Evolutionary conservation across 345 rosid species (phyloP), one percentile per base, ranked within the genome.

Genomic region (Pugionium cornutum): DNA sequence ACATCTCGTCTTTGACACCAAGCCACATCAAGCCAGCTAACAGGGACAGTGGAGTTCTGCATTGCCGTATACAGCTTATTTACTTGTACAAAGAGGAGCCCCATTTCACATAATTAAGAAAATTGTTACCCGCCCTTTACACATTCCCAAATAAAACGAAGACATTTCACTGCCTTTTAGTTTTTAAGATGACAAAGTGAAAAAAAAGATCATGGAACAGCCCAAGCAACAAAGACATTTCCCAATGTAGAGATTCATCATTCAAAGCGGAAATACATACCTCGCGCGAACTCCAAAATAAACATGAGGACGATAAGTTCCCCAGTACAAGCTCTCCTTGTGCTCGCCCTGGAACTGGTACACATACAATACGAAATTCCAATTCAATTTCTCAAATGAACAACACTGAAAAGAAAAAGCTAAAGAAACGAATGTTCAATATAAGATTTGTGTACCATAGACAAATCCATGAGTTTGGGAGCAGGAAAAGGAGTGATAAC

Each of bases 1-100:
- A 88, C 80, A 77, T 84, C 7, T 86, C 89, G 28, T 90, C 97
- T 76, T 91, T 94, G 2, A 85, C 70, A 57, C 95, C 99, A 74
- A 90, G 72, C 99, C 99, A 94, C 97, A 94, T 94, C 80, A 94
- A 80, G 7, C 99, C 99, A 76, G 88, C 96, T 50, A 94, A 76
- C 53, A 94, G 76, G 4, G 97, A 88, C 45, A 44, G 66, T 29
- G 97, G 97, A 28, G 88, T 83, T 82, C 99, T 94, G 80, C 76
- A 73, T 51, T 55, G 8, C 42, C 67, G 59, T 58, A 35, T 11
- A 55, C 44, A 53, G 62, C 71, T 58, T 31, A 67, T 61, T 60
- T 6, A 2, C 58, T 68, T 36, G 48, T 11, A 58, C 31, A 37
- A 64, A 0, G 9, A 67, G 7, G 5, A 37, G 0, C 64, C 9